Evolutionary conservation across 2,329 filamentous ascomycete species (phyloP), one percentile per base, ranked within the genome.

Genomic region (Aspergillus sp.): DNA sequence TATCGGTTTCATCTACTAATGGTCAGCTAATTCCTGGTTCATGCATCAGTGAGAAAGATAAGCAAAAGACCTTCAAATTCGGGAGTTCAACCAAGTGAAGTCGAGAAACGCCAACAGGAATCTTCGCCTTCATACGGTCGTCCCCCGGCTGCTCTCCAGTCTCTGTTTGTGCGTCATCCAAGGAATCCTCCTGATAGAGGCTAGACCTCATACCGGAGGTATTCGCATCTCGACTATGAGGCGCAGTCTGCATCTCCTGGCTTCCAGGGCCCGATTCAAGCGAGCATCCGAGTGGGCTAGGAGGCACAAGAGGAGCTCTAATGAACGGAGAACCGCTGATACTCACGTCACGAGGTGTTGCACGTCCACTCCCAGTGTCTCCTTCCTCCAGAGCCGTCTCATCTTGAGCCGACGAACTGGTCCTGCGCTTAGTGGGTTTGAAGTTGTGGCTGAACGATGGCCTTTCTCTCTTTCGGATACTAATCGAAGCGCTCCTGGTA

Each of bases 51-150:
- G 17, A 9, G 7, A 7, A 17, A 42, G 15, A n/a, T 12, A n/a
- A 43, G 38, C 38, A 41, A 25, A 30, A 49, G 59, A 68, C 66
- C 60, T 71, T 74, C 49, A 95, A 71, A 46, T 80, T 80, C 19
- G 91, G 90, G 57, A 97, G 76, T 49, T 87, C 83, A 1, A 97
- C 91, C 60, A 90, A 80, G 64, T 98, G 91, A 49, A 98, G 74
- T 55, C 90, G 81, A n/a, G 90, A 95, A 5, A 93, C 76, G 0
- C 93, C 93, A 1, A 97, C 91, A 3, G 90, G 83, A 2, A 97
- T 83, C 49, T 86, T 83, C 4, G 72, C 73, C 44, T 68, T 60
- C 25, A 60, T 46, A 59, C 64, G 53, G 50, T 61, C 48, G 63
- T 63, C 37, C 60, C 67, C 49, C 52, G 30, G 32, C 15, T 54